These are phyloP conservation scores for Uronychia binucleata DNA, from an alignment of 73 alveolate species.

Conservation along the genomic window DNA sequence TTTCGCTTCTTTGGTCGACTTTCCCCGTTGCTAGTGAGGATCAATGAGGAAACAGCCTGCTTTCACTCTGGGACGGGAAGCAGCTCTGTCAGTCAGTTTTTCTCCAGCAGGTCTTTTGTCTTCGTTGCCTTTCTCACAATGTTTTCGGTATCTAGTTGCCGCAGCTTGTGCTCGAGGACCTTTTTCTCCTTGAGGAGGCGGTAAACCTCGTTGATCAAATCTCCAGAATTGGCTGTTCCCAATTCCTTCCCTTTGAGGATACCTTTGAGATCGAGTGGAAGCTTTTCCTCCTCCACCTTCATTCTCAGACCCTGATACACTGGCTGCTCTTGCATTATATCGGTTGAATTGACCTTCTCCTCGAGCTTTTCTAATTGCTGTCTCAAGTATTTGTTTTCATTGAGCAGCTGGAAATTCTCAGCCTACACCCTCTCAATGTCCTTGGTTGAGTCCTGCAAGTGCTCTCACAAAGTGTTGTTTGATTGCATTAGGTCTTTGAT, in stretches of 20 bases:
- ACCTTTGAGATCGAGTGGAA: not conserved
- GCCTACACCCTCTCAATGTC: slow-evolving; percentile 19
- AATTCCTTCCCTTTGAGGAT: not conserved
- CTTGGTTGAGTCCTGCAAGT: slow-evolving; percentile 18
- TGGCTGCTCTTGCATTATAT: not conserved
- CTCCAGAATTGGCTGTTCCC: not conserved
- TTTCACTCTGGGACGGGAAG: not conserved
- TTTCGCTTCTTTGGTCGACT: not conserved
- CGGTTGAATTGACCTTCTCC: slow-evolving; percentile 18
- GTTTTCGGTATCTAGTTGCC: not conserved
- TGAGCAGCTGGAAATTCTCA: slow-evolving; percentile 18
- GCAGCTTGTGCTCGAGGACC: slow-evolving; percentile 15
- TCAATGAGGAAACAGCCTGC: not conserved
- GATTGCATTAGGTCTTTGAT: slow-evolving; percentile 43
- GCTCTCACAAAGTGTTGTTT: slow-evolving; percentile 32
- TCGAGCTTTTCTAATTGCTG: slow-evolving; percentile 14
- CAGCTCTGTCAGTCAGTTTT: not conserved
- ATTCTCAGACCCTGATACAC: not conserved
- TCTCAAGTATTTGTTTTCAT: slow-evolving; percentile 46
- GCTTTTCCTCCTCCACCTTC: not conserved
- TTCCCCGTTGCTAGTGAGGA: not conserved
- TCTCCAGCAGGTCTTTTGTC: not conserved
- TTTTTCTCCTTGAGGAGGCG: slow-evolving; percentile 33
- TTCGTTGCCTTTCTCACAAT: not conserved
- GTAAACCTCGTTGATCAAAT: slow-evolving; percentile 3